These are phyloP conservation scores for Penicillium dipodomyicola DNA, from an alignment of 495 filamentous ascomycete genomes.

Conservation along the genomic window DNA sequence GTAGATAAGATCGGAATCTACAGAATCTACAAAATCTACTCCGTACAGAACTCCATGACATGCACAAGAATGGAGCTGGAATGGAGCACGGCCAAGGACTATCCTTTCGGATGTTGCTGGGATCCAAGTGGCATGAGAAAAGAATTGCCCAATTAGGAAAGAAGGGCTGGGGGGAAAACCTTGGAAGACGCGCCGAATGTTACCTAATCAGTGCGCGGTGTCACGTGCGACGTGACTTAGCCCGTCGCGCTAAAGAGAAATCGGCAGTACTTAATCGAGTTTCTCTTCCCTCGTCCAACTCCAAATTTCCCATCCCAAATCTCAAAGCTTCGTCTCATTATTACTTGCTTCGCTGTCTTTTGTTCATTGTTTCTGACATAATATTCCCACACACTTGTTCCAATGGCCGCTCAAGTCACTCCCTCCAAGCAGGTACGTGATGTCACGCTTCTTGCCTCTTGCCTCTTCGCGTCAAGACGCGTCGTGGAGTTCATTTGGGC, in stretches of 20 bases:
- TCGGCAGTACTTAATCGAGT: slow-evolving; percentile 31
- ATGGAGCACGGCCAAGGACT: slow-evolving; percentile 17
- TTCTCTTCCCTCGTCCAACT: slow-evolving; percentile 33
- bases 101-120: slow-evolving; percentile 32
- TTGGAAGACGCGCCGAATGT: slow-evolving; percentile 1
- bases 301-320: slow-evolving; percentile 17
- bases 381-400: slow-evolving; percentile 26
- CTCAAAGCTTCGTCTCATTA: slow-evolving; percentile 23
- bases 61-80: slow-evolving; percentile 25
- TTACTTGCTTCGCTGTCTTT: slow-evolving; percentile 22
- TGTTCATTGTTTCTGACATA: slow-evolving; percentile 19
- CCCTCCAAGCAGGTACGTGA: slow-evolving; percentile 81
- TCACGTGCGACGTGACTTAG: slow-evolving; percentile 51
- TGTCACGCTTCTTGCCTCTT: slow-evolving; percentile 41
- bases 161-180: slow-evolving; percentile 15
- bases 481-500: slow-evolving; percentile 24
- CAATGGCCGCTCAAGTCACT: slow-evolving; percentile 71
- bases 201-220: slow-evolving; percentile 21
- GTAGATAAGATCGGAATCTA: slow-evolving; percentile 10
- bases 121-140: slow-evolving; percentile 29
- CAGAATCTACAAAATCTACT: not conserved
- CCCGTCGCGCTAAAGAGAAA: slow-evolving; percentile 44
- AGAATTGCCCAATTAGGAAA: not conserved
- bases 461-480: slow-evolving; percentile 38
- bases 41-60: slow-evolving; percentile 1